These are phyloP conservation scores for Rhododendron simsii DNA, from an alignment of 148 eudicot genomes.

Conservation along the genomic window DNA sequence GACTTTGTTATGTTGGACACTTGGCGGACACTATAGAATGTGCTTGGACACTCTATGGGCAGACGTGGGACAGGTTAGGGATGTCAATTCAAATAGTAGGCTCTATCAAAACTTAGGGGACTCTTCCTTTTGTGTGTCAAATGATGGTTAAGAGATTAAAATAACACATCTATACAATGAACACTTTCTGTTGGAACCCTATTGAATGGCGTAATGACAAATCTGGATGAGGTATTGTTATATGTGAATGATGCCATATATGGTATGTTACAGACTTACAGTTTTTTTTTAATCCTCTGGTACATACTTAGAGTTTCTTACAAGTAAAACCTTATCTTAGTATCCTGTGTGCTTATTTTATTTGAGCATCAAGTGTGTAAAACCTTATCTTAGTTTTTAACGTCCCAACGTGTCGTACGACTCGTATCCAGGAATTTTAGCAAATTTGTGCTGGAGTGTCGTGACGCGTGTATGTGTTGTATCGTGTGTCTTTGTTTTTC, in stretches of 20 bases:
- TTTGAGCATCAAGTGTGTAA: background rate
- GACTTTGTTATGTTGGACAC: background rate
- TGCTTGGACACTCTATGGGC: background rate
- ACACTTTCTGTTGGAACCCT: background rate
- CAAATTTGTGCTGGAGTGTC: background rate
- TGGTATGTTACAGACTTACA: background rate
- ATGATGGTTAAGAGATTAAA: background rate
- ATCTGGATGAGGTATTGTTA: background rate
- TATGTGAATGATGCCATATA: background rate
- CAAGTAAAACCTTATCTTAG: background rate
- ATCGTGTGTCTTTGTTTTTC: background rate
- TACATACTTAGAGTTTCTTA: background rate
- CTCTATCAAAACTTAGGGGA: background rate
- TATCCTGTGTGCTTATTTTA: background rate
- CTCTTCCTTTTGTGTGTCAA: background rate
- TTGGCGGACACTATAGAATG: background rate
- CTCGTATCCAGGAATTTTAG: background rate
- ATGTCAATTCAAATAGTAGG: background rate
- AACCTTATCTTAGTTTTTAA: background rate
- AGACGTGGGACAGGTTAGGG: background rate
- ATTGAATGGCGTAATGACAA: background rate
- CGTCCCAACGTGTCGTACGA: background rate
- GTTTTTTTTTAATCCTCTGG: background rate
- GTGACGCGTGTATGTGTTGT: background rate
- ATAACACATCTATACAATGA: background rate